Evolutionary conservation across 805 yeast species (phyloP).

Genomic region (Priceomyces carsonii): DNA sequence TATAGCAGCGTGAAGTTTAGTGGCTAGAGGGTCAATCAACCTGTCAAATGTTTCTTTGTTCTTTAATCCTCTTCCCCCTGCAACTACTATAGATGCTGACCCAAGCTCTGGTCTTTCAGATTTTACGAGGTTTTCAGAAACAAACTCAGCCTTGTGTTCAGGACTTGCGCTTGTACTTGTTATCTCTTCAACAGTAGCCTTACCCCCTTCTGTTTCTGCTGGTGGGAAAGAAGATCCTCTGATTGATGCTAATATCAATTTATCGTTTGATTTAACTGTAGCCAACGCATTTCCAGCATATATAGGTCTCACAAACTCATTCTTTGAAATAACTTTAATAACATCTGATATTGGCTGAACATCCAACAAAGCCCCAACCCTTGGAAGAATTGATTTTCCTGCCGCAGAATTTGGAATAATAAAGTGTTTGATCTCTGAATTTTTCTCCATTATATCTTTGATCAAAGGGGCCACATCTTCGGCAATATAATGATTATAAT

Average conservation of each 20-base stretch:
- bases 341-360: constrained; percentile 88
- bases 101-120: constrained; percentile 90
- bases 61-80: constrained; percentile 95
- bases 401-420: constrained; percentile 81
- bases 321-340: constrained; percentile 60
- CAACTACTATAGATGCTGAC: constrained; percentile 75
- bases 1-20: constrained; percentile 81
- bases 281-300: constrained; percentile 94
- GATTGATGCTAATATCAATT: constrained; percentile 67
- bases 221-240: constrained; percentile 76
- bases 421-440: constrained; percentile 61
- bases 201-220: constrained; percentile 32
- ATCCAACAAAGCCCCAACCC: constrained; percentile 82
- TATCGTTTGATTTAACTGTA: constrained; percentile 73
- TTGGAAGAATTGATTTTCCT: constrained; percentile 84
- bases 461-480: constrained; percentile 77
- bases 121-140: constrained; percentile 69
- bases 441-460: constrained; percentile 43
- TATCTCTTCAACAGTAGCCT: constrained; percentile 52
- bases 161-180: constrained; percentile 27
- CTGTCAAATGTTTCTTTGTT: constrained; percentile 83
- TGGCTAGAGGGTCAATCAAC: constrained; percentile 80
- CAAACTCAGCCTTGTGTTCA: constrained; percentile 56
- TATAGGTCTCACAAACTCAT: constrained; percentile 87
- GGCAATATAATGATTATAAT: constrained; percentile 71